phyloP scores from a whole-genome alignment of 73 alveolate genomes.

The Tetrahymena malaccensis region DNA sequence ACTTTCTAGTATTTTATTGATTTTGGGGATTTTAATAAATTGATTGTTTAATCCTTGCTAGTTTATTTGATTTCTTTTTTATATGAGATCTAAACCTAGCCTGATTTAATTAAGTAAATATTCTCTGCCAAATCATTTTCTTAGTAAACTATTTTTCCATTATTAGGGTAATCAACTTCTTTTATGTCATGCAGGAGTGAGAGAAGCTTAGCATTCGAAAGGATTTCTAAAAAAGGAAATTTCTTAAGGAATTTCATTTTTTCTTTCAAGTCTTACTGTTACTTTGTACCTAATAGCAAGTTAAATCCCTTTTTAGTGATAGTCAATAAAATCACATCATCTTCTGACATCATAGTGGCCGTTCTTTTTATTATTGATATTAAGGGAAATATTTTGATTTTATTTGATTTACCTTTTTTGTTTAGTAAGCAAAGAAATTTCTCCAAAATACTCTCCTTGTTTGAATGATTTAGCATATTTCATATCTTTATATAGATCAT shows the following conservation, averaged over 20 bases:
- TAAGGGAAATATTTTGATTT: not conserved
- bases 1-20: not conserved
- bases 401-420: not conserved
- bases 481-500: not conserved
- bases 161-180: not conserved
- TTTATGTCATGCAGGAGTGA: not conserved
- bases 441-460: not conserved
- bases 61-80: not conserved
- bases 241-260: not conserved
- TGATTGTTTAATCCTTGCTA: not conserved
- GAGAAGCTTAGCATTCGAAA: not conserved
- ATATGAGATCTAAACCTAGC: not conserved
- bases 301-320: not conserved
- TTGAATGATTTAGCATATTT: not conserved
- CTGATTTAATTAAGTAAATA: not conserved
- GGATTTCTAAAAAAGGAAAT: not conserved
- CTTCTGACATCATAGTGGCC: not conserved
- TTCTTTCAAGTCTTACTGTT: not conserved
- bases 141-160: not conserved
- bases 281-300: not conserved
- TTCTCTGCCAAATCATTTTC: not conserved
- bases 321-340: not conserved
- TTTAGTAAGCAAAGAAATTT: not conserved
- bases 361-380: not conserved
- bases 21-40: not conserved